phyloP scores from a whole-genome alignment of 306 rosid genomes.

The Dryas octopetala region DNA sequence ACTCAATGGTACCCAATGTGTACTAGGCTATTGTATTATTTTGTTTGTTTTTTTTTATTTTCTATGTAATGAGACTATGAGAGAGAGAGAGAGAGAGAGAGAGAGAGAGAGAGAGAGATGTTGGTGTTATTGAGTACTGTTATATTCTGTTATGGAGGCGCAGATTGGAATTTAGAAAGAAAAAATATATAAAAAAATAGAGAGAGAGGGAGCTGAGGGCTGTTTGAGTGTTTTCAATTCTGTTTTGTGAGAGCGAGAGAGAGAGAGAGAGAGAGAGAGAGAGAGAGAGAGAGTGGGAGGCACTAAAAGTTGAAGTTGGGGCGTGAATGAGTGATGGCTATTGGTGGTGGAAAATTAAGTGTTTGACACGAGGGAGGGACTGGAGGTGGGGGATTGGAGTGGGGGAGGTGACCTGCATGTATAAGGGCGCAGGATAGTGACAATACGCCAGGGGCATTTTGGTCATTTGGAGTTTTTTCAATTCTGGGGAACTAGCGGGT shows the following conservation, averaged over 20 bases:
- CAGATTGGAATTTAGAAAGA: neutral
- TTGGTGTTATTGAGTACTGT: conserved; percentile 12
- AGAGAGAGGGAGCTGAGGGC: neutral
- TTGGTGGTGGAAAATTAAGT: conserved; percentile 28
- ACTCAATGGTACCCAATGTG: neutral
- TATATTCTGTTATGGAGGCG: conserved; percentile 30
- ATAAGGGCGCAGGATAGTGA: conserved; percentile 42
- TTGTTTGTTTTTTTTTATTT: neutral
- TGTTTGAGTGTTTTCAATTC: conserved; percentile 2
- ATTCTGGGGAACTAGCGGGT: conserved; percentile 18
- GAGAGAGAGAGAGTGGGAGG: neutral
- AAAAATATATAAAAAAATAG: neutral
- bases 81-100: neutral
- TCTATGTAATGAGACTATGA: neutral
- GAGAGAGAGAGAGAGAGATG: neutral
- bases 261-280: neutral
- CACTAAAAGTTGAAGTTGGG: conserved; percentile 10
- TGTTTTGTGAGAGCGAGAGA: neutral
- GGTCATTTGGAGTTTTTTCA: conserved; percentile 9
- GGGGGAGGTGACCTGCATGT: conserved; percentile 47
- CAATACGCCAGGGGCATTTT: conserved; percentile 41
- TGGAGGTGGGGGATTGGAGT: conserved; percentile 8
- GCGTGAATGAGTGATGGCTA: neutral
- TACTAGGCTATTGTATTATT: no score
- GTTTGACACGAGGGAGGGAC: conserved; percentile 23